Evolutionary conservation across 345 rosid species (phyloP), one percentile per base, ranked within the genome.

Genomic region (Eucalyptus curtisii): DNA sequence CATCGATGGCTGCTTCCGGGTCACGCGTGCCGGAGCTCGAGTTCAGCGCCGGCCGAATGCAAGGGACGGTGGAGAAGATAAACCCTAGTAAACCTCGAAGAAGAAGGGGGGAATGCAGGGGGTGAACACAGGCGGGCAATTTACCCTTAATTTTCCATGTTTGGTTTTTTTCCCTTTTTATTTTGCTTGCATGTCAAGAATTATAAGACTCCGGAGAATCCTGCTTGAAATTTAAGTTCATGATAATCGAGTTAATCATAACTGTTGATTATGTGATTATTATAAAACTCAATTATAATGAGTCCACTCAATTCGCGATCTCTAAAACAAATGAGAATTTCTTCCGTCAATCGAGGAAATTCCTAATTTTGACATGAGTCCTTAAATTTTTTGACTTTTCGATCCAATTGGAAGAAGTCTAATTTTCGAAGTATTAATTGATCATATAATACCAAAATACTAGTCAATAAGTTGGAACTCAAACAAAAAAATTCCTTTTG

Each of bases 251-350:
- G 4, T 68, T 3, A 68, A 68, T 68, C 13, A 68, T 68, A 4
- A 9, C 3, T 1, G 0, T 68, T 8, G 1, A 68, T 31, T 31
- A 7, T 14, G 6, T n/a, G 17, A 14, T 64, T 64, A 7, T 14
- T 31, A 64, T n/a, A 64, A n/a, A n/a, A 68, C 0, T 1, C 0
- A 4, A 1, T 33, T 16, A 3, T 16, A 16, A 31, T 1, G 4
- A 68, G 17, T 5, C 4, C 13, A 16, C 24, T 40, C 3, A 3
- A 16, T 9, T 68, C 1, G 0, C 2, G 0, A 16, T 16, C 24
- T 31, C 0, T 4, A 5, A 15, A 16, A 31, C 1, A 8, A 2
- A 68, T 20, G 6, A 33, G 13, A 31, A 68, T 68, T 4, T 3
- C 20, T 66, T 68, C 42, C 7, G 0, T 59, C 30, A 55, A 19